These are phyloP conservation scores for Clonostachys chloroleuca DNA, from an alignment of 2,329 filamentous ascomycete species.

Conservation along the genomic window DNA sequence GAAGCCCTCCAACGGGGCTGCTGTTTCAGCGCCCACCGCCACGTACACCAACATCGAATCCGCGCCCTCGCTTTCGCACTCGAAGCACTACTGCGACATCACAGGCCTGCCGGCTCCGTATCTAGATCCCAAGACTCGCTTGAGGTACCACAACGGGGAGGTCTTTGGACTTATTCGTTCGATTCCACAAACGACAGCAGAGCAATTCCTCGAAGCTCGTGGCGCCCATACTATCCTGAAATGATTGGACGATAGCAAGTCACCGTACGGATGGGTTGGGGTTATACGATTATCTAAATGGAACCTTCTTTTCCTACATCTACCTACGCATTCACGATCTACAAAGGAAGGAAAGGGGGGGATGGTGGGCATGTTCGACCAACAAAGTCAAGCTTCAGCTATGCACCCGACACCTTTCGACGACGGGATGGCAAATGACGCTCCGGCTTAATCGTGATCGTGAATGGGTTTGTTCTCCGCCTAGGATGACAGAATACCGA, in stretches of 20 bases:
- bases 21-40: slow-evolving; percentile 55
- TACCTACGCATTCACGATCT: background rate
- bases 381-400: slow-evolving; percentile 95
- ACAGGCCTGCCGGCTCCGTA: slow-evolving; percentile 91
- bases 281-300: background rate
- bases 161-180: slow-evolving; percentile 80
- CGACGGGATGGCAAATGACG: slow-evolving; percentile 76
- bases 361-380: slow-evolving; percentile 59
- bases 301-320: background rate
- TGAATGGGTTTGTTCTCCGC: slow-evolving; percentile 63
- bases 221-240: slow-evolving; percentile 93
- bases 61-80: slow-evolving; percentile 79
- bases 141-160: slow-evolving; percentile 91
- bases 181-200: slow-evolving; percentile 76
- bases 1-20: slow-evolving; percentile 19
- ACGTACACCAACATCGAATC: slow-evolving; percentile 98
- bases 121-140: slow-evolving; percentile 87
- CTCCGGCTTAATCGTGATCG: slow-evolving; percentile 99
- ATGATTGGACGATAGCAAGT: slow-evolving; percentile 37
- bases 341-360: background rate
- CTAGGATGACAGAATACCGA: slow-evolving; percentile 76
- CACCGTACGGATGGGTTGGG: background rate
- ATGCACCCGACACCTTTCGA: slow-evolving; percentile 80
- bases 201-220: slow-evolving; percentile 84
- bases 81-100: slow-evolving; percentile 91